Evolutionary conservation across 176 grass and related monocot species (phyloP), one percentile per base, ranked within the genome.

Genomic region (Tuctoria greenei): DNA sequence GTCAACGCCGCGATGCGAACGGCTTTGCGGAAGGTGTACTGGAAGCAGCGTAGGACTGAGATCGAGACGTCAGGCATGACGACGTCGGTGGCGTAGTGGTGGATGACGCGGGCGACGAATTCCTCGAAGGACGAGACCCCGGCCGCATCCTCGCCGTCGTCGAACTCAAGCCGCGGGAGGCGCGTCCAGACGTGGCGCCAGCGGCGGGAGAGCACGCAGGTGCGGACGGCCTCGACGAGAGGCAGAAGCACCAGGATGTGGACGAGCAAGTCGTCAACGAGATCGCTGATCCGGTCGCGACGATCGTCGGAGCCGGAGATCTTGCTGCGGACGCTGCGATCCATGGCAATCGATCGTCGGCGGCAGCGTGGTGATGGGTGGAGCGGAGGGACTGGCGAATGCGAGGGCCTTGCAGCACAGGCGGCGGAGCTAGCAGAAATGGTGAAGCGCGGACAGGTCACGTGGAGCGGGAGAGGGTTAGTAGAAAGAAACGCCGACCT

Each of bases 71-170:
- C 42, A 0, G 4, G 17, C 5, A 76, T 36, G 73, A 36, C 6
- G 42, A 64, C 73, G 11, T 76, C 73, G 42, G 38, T 2, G 42
- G 70, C 34, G 60, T 64, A 76, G 20, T 43, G 20, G 27, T 28
- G 18, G 0, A 76, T 61, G 43, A 36, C 21, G 59, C 58, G 16
- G 17, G 27, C 56, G 0, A 46, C 10, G 40, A 45, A 16, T 56
- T 75, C 25, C 5, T 17, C 6, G 42, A 76, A 62, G 5, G 26
- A 36, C 17, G 10, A 1, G 9, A 14, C 39, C 9, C 3, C 26
- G 17, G 17, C 17, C 17, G 47, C 42, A 1, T 43, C 18, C 3
- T 20, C 41, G 16, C 8, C 56, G 39, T 45, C 27, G 28, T 7
- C 24, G 31, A 77, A 9, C 11, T 1, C 4, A 44, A 77, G 74